phyloP scores from a whole-genome alignment of 177 flowering plant species.

The Vitis hybrid region DNA sequence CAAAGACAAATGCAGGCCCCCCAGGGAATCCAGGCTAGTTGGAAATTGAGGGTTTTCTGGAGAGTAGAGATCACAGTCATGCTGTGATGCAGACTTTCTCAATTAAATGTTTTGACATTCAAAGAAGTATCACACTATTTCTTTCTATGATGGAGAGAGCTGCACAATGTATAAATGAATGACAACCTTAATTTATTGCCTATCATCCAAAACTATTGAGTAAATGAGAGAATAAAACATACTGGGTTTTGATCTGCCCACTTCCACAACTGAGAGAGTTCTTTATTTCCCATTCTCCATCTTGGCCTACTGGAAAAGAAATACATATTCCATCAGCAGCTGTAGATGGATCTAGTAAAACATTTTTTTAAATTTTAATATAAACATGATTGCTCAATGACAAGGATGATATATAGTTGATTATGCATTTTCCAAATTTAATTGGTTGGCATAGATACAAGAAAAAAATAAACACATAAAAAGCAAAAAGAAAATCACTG shows the following conservation, averaged over 20 bases:
- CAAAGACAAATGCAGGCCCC: too few relatives aligned
- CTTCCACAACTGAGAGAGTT: constrained; percentile 95
- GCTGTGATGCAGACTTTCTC: too few relatives aligned
- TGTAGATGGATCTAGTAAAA: background rate
- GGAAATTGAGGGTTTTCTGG: too few relatives aligned
- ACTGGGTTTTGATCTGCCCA: constrained; percentile 98
- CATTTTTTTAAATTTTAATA: background rate
- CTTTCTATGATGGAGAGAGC: background rate
- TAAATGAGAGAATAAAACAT: constrained; percentile 15
- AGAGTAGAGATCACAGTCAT: too few relatives aligned
- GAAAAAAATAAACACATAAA: too few relatives aligned
- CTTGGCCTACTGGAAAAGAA: constrained; percentile 59
- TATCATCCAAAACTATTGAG: background rate
- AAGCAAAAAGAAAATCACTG: too few relatives aligned
- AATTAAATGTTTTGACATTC: too few relatives aligned
- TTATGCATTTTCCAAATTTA: too few relatives aligned
- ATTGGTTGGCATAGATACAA: too few relatives aligned
- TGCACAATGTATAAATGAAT: background rate
- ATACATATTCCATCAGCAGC: background rate
- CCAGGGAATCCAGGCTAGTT: too few relatives aligned
- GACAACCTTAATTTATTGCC: background rate
- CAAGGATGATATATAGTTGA: too few relatives aligned
- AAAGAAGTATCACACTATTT: too few relatives aligned
- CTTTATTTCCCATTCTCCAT: constrained; percentile 96
- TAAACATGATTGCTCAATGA: background rate